These are phyloP conservation scores for Aspergillus sp. DNA, from an alignment of 2,329 filamentous ascomycete species.

Conservation along the genomic window DNA sequence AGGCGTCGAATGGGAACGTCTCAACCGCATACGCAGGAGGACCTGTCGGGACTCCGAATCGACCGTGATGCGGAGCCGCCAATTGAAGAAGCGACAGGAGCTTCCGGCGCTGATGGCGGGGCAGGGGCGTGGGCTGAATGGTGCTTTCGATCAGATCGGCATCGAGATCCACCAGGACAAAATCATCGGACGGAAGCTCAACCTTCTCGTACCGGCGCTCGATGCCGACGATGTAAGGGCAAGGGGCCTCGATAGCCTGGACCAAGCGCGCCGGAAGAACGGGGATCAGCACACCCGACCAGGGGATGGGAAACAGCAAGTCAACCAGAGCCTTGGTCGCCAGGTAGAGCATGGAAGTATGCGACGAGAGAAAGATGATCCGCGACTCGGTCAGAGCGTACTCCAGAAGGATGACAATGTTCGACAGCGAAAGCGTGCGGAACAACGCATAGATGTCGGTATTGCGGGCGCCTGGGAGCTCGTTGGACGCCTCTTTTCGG, in stretches of 20 bases:
- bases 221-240: conserved; percentile 94
- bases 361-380: conserved; percentile 93
- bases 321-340: conserved; percentile 84
- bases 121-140: conserved; percentile 71
- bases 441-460: conserved; percentile 93
- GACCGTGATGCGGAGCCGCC: conserved; percentile 84
- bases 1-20: conserved; percentile 85
- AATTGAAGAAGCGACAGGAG: conserved; percentile 83
- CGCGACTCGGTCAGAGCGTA: conserved; percentile 90
- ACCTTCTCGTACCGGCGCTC: conserved; percentile 73
- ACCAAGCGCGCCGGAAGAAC: conserved; percentile 83
- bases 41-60: conserved; percentile 81
- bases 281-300: conserved; percentile 93
- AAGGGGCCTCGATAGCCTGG: conserved; percentile 89
- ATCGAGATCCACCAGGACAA: conserved; percentile 91
- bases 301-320: conserved; percentile 85
- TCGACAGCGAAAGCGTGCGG: conserved; percentile 82
- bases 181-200: conserved; percentile 85
- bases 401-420: conserved; percentile 90
- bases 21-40: conserved; percentile 92
- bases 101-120: conserved; percentile 86
- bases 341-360: conserved; percentile 93
- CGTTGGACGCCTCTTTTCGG: conserved; percentile 87
- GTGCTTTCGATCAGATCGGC: conserved; percentile 87
- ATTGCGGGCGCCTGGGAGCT: conserved; percentile 86